Base-by-base conservation (phyloP, 805 yeast genomes). In the Candida glaebosa region DNA sequence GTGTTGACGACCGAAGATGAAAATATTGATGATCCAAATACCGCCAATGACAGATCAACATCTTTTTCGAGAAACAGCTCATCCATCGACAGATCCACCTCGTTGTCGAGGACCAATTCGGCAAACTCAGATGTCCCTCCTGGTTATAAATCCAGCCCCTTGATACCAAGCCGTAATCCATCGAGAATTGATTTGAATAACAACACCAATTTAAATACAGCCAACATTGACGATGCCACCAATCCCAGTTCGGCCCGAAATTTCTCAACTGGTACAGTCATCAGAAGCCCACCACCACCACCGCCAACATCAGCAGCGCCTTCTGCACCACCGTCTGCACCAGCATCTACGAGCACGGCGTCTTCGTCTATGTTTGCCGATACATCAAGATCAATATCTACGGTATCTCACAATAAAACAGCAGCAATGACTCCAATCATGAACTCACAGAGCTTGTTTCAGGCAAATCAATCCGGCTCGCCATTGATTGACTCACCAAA, bases 1-100 rank as follows among this genome's bases (percentile, higher is more conserved):
- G 64, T 64, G 28, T 54, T 56, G 16, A 65, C 71, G 5, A 60
- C 55, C 9, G 60, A 63, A 19, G 62, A 60, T 34, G 66, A 63
- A 37, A 61, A 61, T 42, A 59, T 59, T 20, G 67, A 62, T 39
- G 67, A 58, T 28, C 10, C 18, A 17, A 12, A n/a, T 10, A 17
- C 37, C 19, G 19, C 17, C 34, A 33, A 20, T 31, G 12, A 7
- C 18, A 5, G 20, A 8, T 37, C 18, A 9, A n/a, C 31, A 5
- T 15, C 20, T 22, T 26, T 17, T 5, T 28, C 31, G 5, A 28
- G n/a, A 28, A 10, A 18, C 16, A 16, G 26, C 5, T 16, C 28
- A 5, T 20, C 18, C 5, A 37, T 14, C 9, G 14, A 10, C 10
- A 5, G n/a, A 5, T 15, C 31, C 18, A 15, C 39, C n/a, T 37